A percentile compares a stretch with the other conserved stretches of the same genome.
These are phyloP conservation scores for Fragaria ananassa DNA, from an alignment of 306 rosid genomes.

Conservation along the genomic window DNA sequence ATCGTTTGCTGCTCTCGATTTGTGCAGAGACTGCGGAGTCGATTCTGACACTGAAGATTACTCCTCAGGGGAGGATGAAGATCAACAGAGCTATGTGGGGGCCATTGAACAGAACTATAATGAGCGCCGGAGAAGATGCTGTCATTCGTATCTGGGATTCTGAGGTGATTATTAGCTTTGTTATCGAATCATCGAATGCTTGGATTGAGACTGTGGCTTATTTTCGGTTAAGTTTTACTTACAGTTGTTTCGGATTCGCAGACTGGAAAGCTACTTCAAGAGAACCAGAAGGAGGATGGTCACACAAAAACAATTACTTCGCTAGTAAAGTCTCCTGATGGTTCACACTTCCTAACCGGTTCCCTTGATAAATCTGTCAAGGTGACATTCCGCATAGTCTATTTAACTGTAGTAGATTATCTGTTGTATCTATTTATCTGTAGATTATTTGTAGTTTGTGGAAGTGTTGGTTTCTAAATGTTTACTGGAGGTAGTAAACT, in stretches of 20 bases:
- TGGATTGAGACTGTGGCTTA: not conserved
- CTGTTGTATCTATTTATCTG: no score
- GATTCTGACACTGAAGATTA: slow-evolving; percentile 61
- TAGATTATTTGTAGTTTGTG: no score
- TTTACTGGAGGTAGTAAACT: no score
- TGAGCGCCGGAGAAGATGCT: slow-evolving; percentile 91
- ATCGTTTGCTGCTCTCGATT: not conserved
- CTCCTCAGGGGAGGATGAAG: slow-evolving; percentile 88
- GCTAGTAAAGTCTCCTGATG: slow-evolving; percentile 66
- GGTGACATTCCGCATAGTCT: slow-evolving; percentile 32
- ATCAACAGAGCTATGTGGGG: slow-evolving; percentile 97
- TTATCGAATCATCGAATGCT: no score
- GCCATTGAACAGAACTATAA: slow-evolving; percentile 67
- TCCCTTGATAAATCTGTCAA: slow-evolving; percentile 86
- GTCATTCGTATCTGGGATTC: slow-evolving; percentile 86
- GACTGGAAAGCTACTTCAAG: slow-evolving; percentile 77
- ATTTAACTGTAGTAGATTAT: not conserved
- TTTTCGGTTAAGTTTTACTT: not conserved
- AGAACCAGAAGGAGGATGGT: slow-evolving; percentile 72
- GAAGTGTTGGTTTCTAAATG: no score
- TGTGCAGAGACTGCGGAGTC: slow-evolving; percentile 75
- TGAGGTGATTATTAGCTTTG: slow-evolving; percentile 44
- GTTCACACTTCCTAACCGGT: slow-evolving; percentile 82
- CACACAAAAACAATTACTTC: slow-evolving; percentile 75
- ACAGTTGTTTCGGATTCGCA: slow-evolving; percentile 22